Evolutionary conservation across 2,329 filamentous ascomycete genomes (phyloP), one percentile per base, ranked within the genome.

Genomic region (Xylaria sp.): DNA sequence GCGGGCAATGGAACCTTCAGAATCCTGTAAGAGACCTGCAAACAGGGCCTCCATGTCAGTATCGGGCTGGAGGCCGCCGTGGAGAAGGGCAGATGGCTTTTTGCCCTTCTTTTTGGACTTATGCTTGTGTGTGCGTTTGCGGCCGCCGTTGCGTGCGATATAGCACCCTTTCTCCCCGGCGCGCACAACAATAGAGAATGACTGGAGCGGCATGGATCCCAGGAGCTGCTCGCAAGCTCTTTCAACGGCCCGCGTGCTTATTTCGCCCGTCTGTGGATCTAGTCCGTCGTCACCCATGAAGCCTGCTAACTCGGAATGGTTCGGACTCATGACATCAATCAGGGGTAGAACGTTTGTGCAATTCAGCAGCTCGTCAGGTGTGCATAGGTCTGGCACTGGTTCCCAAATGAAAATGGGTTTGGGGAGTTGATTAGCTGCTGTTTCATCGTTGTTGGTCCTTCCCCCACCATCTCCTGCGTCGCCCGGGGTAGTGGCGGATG

Each of bases 331-430:
- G 58, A 88, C 76, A 65, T 88, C 84, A 58, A 88, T 77, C 13
- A 85, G 73, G 0, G 83, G 82, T 10, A 87, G 76, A 9, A 81
- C 81, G 65, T 87, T 86, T 54, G 84, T 87, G 71, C 81, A 84
- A 68, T 86, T 85, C 9, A 87, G 77, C 34, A 87, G 75, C 70
- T 88, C 81, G 48, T 86, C 84, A 0, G 91, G 86, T 0, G 83
- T 87, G 73, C 92, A 97, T 1, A 91, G 81, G 73, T 97, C 91
- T 1, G 94, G 94, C 1, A 97, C 90, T 0, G 94, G 94, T 72
- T 99, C 94, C 93, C 93, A 99, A 55, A 97, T 84, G 72, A 97
- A 91, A 5, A 92, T 75, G 1, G 92, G 90, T 52, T 83, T 82
- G 0, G 77, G 73, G 49, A 58, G 70, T 23, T 59, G 66, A 60